Evolutionary conservation across 2,329 filamentous ascomycete species (phyloP).

Genomic region (Penicillium sp.): DNA sequence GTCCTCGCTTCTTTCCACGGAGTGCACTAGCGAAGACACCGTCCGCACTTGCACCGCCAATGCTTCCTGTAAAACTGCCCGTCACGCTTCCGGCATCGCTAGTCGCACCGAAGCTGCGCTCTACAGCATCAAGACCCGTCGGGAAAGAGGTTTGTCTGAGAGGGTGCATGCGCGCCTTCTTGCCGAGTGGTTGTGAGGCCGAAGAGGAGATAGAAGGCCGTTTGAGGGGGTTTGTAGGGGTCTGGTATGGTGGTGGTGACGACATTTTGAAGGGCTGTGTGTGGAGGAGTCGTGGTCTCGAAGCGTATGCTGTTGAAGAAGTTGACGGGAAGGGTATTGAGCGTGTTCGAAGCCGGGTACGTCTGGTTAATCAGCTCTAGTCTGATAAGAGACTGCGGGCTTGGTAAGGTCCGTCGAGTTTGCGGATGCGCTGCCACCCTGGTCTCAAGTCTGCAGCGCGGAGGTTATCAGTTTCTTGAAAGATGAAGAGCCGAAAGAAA

Average conservation of each 20-base stretch:
- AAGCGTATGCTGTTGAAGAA: not conserved
- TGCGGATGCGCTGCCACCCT: not conserved
- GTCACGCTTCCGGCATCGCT: conserved; percentile 49
- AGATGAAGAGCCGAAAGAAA: too few relatives aligned
- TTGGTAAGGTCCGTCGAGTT: conserved; percentile 1
- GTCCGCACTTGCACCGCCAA: conserved; percentile 43
- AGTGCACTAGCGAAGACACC: conserved; percentile 37
- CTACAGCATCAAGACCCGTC: conserved; percentile 36
- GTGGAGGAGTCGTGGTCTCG: not conserved
- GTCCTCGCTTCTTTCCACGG: conserved; percentile 40
- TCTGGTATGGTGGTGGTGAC: conserved; percentile 40
- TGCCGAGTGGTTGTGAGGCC: conserved; percentile 36
- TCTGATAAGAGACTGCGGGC: not conserved
- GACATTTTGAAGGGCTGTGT: conserved; percentile 38
- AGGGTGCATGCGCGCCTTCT: conserved; percentile 48
- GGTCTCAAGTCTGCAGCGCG: not conserved
- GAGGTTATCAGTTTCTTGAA: too few relatives aligned
- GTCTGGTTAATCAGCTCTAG: not conserved
- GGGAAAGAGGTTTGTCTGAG: conserved; percentile 54
- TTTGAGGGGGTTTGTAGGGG: conserved; percentile 43
- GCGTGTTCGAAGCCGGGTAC: not conserved
- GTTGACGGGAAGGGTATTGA: not conserved
- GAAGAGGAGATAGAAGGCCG: conserved; percentile 47
- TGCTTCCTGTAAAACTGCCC: conserved; percentile 48
- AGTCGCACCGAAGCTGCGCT: conserved; percentile 35